These are phyloP conservation scores for Phlebiopsis gigantea DNA, from an alignment of 768 basidiomycete species.

Conservation along the genomic window DNA sequence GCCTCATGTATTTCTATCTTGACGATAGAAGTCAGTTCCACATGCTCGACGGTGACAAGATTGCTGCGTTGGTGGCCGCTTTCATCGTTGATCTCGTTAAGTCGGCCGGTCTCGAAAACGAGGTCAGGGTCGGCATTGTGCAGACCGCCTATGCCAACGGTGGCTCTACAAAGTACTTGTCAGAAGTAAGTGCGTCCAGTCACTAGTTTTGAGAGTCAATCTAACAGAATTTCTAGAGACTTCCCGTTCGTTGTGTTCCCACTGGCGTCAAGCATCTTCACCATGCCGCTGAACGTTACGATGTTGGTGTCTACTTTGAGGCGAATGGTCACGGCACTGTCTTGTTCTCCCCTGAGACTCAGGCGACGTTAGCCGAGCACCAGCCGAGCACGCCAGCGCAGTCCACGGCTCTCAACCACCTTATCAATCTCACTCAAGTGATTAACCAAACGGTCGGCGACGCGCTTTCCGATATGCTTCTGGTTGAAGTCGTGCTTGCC, in stretches of 20 bases:
- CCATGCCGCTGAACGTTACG: slow-evolving; percentile 90
- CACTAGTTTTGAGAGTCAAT: background rate
- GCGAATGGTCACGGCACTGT: slow-evolving; percentile 99
- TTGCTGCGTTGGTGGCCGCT: slow-evolving; percentile 86
- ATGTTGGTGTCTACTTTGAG: slow-evolving; percentile 98
- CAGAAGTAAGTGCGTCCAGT: slow-evolving; percentile 48
- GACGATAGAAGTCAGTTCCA: slow-evolving; percentile 75
- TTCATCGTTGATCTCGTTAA: slow-evolving; percentile 90
- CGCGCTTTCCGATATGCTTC: slow-evolving; percentile 91
- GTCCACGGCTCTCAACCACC: slow-evolving; percentile 69
- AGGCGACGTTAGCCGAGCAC: slow-evolving; percentile 52
- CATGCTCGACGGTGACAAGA: slow-evolving; percentile 98
- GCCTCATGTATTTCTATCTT: slow-evolving; percentile 92
- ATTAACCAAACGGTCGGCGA: slow-evolving; percentile 99
- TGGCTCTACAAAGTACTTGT: slow-evolving; percentile 88
- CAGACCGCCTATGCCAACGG: slow-evolving; percentile 99
- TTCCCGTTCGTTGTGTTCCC: slow-evolving; percentile 91
- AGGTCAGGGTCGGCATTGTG: slow-evolving; percentile 87
- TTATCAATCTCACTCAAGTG: slow-evolving; percentile 71
- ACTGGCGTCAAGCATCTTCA: slow-evolving; percentile 99
- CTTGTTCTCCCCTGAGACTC: slow-evolving; percentile 78
- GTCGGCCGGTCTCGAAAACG: slow-evolving; percentile 71
- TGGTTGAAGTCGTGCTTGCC: slow-evolving; percentile 88
- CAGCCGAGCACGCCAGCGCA: slow-evolving; percentile 81
- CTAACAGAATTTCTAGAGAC: slow-evolving; percentile 44